These are phyloP conservation scores for Brassica incana DNA, from an alignment of 345 rosid species.

Conservation along the genomic window DNA sequence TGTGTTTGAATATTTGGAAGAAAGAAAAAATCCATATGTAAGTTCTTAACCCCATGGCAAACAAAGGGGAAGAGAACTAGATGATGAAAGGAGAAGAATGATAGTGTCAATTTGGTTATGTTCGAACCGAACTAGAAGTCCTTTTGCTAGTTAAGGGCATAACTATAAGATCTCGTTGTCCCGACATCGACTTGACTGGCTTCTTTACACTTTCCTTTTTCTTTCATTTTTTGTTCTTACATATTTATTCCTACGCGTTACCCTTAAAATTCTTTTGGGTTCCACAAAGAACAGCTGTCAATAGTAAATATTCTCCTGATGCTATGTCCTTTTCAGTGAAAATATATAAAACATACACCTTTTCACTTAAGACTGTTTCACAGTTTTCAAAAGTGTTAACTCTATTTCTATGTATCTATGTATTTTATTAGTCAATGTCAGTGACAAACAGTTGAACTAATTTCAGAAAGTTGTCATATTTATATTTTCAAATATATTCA, in stretches of 20 bases:
- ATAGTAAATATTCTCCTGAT: constrained; percentile 1
- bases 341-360: neutral
- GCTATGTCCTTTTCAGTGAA: constrained; percentile 2
- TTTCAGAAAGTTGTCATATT: neutral
- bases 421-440: neutral
- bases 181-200: constrained; percentile 28
- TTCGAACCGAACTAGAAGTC: constrained; percentile 28
- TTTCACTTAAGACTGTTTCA: neutral
- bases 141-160: constrained; percentile 4
- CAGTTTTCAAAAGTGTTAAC: neutral
- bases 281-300: neutral
- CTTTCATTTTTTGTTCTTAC: neutral
- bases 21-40: neutral
- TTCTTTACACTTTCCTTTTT: constrained; percentile 7
- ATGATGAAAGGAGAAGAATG: constrained; percentile 24
- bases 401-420: neutral
- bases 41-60: constrained; percentile 12
- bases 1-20: neutral
- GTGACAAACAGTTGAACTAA: neutral
- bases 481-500: neutral
- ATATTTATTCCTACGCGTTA: constrained; percentile 5
- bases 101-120: constrained; percentile 14
- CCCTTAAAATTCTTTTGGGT: neutral
- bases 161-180: constrained; percentile 21
- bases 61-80: neutral